Evolutionary conservation across 306 rosid species (phyloP), one percentile per base, ranked within the genome.

Genomic region (Astragalus membranaceus): DNA sequence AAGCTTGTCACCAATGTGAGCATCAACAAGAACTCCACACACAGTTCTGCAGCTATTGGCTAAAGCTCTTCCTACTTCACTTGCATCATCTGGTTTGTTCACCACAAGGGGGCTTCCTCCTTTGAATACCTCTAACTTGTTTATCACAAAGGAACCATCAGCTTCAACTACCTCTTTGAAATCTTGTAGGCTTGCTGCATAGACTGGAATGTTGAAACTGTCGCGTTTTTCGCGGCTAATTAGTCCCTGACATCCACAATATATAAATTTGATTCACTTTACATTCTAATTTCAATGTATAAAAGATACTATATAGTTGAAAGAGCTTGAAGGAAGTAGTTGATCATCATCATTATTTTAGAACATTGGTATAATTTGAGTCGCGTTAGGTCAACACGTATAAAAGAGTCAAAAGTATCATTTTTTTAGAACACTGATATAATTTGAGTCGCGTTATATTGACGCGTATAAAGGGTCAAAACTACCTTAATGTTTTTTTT

Each of bases 81-180:
- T 77, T 0, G 80, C 84, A 29, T 91, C 87, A 64, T 95, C 95
- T 0, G 91, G 92, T 14, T 78, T 76, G 69, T 58, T 85, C 78
- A 95, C 95, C 26, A 91, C 93, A 6, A 95, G 89, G 0, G 99
- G 97, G 35, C 99, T 95, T 7, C 99, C 99, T 75, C 97, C 99
- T 81, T 91, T 91, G 81, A 95, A 91, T 2, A 95, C 80, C 74
- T 89, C 96, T 30, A 95, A 95, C 80, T 86, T 91, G 85, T 91
- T 80, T 14, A 91, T 87, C 60, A 70, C 57, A 61, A 95, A 95
- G 15, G 96, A 86, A 3, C 96, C 96, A 46, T 89, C 75, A 0
- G 83, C 95, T 49, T 91, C 97, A 39, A 95, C 94, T 37, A 91
- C 92, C 48, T 95, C 96, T 81, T 83, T 89, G 79, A 95, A 91